Conservation (phyloP, 2,329 filamentous ascomycete species). For the Fusarium falciforme region DNA sequence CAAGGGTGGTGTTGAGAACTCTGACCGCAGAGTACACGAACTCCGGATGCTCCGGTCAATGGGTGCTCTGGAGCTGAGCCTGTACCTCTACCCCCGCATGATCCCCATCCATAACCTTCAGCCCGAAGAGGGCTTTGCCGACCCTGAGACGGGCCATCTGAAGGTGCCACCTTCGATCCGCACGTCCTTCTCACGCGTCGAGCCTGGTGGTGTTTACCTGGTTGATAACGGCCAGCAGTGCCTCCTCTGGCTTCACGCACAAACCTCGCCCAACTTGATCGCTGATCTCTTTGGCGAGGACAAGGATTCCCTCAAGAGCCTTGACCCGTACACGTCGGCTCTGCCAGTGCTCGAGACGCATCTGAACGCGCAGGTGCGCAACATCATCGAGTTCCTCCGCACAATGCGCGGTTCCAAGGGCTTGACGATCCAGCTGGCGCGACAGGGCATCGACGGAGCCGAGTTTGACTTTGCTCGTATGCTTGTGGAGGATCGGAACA, state of each 20-base stretch:
- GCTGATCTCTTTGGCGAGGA: constrained; percentile 89
- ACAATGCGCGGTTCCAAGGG: constrained; percentile 86
- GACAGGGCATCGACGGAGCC: constrained; percentile 92
- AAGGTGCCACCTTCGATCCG: constrained; percentile 84
- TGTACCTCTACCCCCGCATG: constrained; percentile 96
- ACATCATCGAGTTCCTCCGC: constrained; percentile 88
- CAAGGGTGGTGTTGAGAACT: constrained; percentile 91
- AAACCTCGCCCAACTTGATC: constrained; percentile 92
- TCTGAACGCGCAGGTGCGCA: constrained; percentile 93
- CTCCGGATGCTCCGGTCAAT: constrained; percentile 91
- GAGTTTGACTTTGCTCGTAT: constrained; percentile 96
- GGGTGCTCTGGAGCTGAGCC: constrained; percentile 84
- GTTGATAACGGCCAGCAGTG: constrained; percentile 95
- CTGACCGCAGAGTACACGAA: constrained; percentile 90
- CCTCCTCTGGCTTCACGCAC: constrained; percentile 90
- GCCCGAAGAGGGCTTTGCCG: constrained; percentile 90
- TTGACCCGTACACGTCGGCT: constrained; percentile 84
- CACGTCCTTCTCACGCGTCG: constrained; percentile 86
- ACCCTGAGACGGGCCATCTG: constrained; percentile 84
- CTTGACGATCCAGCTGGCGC: constrained; percentile 86
- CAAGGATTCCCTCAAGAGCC: constrained; percentile 73
- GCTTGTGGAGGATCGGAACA: constrained; percentile 94
- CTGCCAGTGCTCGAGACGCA: constrained; percentile 90
- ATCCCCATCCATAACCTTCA: constrained; percentile 91
- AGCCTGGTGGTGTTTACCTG: constrained; percentile 93